These are phyloP conservation scores for Dillenia turbinata DNA, from an alignment of 164 flowering plant genomes.

Conservation along the genomic window DNA sequence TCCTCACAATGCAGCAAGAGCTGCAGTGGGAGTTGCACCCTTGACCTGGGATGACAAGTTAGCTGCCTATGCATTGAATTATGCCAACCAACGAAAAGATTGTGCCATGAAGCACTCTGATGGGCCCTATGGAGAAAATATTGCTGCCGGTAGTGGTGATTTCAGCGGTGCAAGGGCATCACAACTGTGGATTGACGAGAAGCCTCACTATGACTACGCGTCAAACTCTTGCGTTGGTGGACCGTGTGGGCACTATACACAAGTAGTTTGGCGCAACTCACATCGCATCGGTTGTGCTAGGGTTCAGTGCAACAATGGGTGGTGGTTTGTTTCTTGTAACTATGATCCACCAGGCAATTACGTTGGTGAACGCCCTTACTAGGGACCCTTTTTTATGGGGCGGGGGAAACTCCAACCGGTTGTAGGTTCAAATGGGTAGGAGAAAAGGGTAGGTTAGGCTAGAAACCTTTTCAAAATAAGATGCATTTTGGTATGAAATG, in stretches of 20 bases:
- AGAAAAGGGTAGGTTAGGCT: no score
- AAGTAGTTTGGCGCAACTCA: slow-evolving; percentile 2
- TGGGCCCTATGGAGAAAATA: slow-evolving; percentile 37
- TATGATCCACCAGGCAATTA: background rate
- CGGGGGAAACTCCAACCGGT: no score
- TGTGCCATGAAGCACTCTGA: slow-evolving; percentile 25
- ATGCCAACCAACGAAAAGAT: slow-evolving; percentile 7
- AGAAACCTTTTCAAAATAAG: no score
- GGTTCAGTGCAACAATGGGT: slow-evolving; percentile 2
- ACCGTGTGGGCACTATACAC: background rate
- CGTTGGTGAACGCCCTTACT: slow-evolving; percentile 14
- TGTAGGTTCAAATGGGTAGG: no score
- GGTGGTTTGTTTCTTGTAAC: background rate
- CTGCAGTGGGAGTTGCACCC: slow-evolving; percentile 28
- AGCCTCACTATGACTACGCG: slow-evolving; percentile 19
- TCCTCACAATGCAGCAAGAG: slow-evolving; percentile 45
- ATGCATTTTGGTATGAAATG: no score
- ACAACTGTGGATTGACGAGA: slow-evolving; percentile 26
- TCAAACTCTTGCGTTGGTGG: slow-evolving; percentile 21
- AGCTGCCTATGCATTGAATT: slow-evolving; percentile 19
- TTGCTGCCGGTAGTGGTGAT: slow-evolving; percentile 20
- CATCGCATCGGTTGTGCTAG: slow-evolving; percentile 7
- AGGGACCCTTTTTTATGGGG: background rate
- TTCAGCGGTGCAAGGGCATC: slow-evolving; percentile 20
- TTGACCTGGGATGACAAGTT: slow-evolving; percentile 26